Conservation (phyloP, 768 basidiomycete genomes). For the Saitozyma podzolica region DNA sequence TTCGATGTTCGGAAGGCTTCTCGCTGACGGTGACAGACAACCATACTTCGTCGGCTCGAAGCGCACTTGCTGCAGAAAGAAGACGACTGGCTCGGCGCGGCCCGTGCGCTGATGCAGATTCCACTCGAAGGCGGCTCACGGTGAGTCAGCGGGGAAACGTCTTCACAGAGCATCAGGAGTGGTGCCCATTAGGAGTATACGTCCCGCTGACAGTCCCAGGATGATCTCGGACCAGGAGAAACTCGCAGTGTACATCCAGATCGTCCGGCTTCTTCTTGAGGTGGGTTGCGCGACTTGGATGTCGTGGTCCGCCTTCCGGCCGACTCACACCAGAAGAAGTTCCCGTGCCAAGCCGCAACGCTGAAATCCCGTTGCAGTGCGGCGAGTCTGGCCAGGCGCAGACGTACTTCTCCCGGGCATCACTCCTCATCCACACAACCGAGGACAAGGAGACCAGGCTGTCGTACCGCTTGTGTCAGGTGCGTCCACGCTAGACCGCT, state of each 20-base stretch:
- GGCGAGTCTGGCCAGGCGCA: slow-evolving; percentile 98
- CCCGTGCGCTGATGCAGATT: slow-evolving; percentile 85
- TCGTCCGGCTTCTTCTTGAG: slow-evolving; percentile 89
- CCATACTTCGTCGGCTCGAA: slow-evolving; percentile 79
- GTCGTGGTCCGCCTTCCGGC: not conserved
- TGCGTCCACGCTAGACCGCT: slow-evolving; percentile 20
- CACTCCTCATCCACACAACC: slow-evolving; percentile 78
- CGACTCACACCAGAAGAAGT: not conserved
- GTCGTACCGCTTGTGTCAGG: slow-evolving; percentile 47
- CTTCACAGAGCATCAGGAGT: not conserved
- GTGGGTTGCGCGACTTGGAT: slow-evolving; percentile 21
- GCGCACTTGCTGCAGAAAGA: slow-evolving; percentile 83
- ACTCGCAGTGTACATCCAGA: slow-evolving; percentile 85
- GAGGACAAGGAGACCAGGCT: slow-evolving; percentile 69
- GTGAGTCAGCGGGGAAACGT: slow-evolving; percentile 56
- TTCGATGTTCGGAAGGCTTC: not conserved
- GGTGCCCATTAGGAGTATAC: not conserved
- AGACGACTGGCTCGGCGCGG: slow-evolving; percentile 92
- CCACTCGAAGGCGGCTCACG: slow-evolving; percentile 85
- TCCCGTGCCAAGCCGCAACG: not conserved
- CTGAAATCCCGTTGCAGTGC: slow-evolving; percentile 55
- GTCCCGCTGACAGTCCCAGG: slow-evolving; percentile 48
- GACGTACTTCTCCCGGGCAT: slow-evolving; percentile 94
- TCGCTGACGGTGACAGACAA: slow-evolving; percentile 61
- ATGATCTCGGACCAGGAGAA: slow-evolving; percentile 78